Evolutionary conservation across 2,329 filamentous ascomycete genomes (phyloP), one percentile per base, ranked within the genome.

Genomic region (Pseudogymnoascus destructans): DNA sequence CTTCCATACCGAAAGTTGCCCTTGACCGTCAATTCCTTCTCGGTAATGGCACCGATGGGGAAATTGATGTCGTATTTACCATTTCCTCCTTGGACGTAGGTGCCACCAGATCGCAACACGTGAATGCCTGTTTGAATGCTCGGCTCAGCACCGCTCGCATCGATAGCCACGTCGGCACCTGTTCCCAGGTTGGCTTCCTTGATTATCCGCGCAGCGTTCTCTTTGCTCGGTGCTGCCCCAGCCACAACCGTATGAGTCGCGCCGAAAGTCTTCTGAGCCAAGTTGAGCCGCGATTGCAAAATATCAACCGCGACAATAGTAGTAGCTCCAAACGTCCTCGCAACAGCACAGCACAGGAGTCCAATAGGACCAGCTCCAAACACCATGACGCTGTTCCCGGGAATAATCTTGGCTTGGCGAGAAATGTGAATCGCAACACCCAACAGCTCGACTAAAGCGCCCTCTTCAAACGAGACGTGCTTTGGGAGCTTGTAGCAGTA

Each of bases 141-240:
- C 0, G 74, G 73, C 19, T 77, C 76, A 15, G 78, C 76, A 10
- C 77, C 77, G 1, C 77, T 79, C 63, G 76, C 78, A 63, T 79
- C 77, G 60, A 79, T 79, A 3, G 77, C 75, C 3, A 73, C 73
- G 64, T 78, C 75, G 1, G 77, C 71, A 61, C 77, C 74, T 0
- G 59, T 72, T 3, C 63, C 42, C n/a, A 52, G 23, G 6, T 13
- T 52, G 9, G 42, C 23, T 6, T 52, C 42, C 8, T 8, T 52
- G 70, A 6, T 65, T 69, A 13, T 79, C 80, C 1, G 93, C 74
- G 1, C 74, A 84, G 66, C 81, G 79, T 62, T 90, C 89, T 55
- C 79, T 76, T 65, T 87, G 87, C 76, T 90, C 95, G 66, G 81
- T 76, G 57, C 73, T 71, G 75, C 90, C 95, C 62, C 81, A 79